Percentiles rank a stretch among this genome's conserved stretches.
These are phyloP conservation scores for Candida maltosa DNA, from an alignment of 805 yeast species.

Conservation along the genomic window DNA sequence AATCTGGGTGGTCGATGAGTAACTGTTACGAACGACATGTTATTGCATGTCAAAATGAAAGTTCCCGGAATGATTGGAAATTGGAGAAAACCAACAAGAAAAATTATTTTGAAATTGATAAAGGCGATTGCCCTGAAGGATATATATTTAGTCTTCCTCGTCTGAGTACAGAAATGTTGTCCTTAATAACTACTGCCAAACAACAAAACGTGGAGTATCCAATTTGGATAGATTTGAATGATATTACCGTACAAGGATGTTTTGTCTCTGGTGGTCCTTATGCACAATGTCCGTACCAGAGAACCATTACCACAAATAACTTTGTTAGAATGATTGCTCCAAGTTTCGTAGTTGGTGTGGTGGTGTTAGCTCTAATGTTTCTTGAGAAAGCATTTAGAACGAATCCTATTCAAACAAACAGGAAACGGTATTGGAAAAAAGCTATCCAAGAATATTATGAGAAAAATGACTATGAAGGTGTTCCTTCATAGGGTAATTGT, in stretches of 20 bases:
- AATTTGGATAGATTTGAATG: slow-evolving; percentile 81
- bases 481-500: slow-evolving; percentile 56
- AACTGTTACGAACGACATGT: slow-evolving; percentile 58
- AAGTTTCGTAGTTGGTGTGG: slow-evolving; percentile 54
- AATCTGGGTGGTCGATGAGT: slow-evolving; percentile 58
- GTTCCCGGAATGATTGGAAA: slow-evolving; percentile 42
- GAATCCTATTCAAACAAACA: slow-evolving; percentile 69
- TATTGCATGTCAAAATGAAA: slow-evolving; percentile 53
- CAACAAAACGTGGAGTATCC: slow-evolving; percentile 25
- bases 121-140: slow-evolving; percentile 29
- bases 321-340: slow-evolving; percentile 67
- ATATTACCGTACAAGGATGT: slow-evolving; percentile 68
- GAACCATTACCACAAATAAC: slow-evolving; percentile 48
- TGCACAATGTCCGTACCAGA: slow-evolving; percentile 75
- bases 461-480: slow-evolving; percentile 77
- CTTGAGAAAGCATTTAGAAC: slow-evolving; percentile 50
- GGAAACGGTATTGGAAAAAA: slow-evolving; percentile 62
- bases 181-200: slow-evolving; percentile 26
- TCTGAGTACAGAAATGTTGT: slow-evolving; percentile 33
- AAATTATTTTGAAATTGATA: slow-evolving; percentile 44
- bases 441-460: slow-evolving; percentile 51
- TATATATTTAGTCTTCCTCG: slow-evolving; percentile 29
- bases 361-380: slow-evolving; percentile 49
- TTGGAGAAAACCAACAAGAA: slow-evolving; percentile 24
- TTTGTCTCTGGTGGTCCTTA: slow-evolving; percentile 84